Evolutionary conservation across 2,329 filamentous ascomycete species (phyloP).

Genomic region (Aspergillus sp.): DNA sequence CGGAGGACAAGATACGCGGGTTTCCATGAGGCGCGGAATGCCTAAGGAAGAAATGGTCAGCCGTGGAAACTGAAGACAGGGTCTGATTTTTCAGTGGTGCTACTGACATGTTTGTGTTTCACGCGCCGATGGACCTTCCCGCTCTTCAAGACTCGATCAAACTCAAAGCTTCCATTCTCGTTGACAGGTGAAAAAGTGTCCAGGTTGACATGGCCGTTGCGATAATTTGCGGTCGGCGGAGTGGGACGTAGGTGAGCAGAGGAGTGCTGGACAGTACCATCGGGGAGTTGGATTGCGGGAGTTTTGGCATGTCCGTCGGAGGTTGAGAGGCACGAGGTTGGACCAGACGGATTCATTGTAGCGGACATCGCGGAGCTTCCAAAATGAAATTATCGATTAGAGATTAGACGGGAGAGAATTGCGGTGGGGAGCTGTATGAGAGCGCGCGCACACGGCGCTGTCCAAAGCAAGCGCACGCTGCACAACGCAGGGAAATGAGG

Average conservation of each 20-base stretch:
- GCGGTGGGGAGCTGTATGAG: not conserved
- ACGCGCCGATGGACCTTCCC: constrained; percentile 85
- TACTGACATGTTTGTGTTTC: constrained; percentile 80
- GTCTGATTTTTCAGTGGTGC: not conserved
- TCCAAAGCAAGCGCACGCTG: not conserved
- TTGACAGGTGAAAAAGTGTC: constrained; percentile 82
- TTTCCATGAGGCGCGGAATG: constrained; percentile 75
- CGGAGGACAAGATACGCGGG: constrained; percentile 83
- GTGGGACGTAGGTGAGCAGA: constrained; percentile 19
- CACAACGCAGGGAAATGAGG: not conserved
- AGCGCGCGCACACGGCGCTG: not conserved
- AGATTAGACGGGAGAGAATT: not conserved
- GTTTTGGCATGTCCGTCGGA: constrained; percentile 23
- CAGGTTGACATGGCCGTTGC: constrained; percentile 51
- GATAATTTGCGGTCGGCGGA: constrained; percentile 20
- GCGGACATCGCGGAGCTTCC: not conserved
- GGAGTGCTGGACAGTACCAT: constrained; percentile 20
- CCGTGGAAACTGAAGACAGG: constrained; percentile 9
- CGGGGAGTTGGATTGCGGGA: constrained; percentile 26
- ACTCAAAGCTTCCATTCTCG: constrained; percentile 92
- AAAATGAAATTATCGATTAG: not conserved
- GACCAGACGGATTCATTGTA: constrained; percentile 23
- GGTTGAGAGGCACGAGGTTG: constrained; percentile 17
- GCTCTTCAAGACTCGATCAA: constrained; percentile 88
- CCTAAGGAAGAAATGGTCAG: constrained; percentile 20